Evolutionary conservation across 805 yeast species (phyloP).

Genomic region (Maudiozyma serrabonitensis): DNA sequence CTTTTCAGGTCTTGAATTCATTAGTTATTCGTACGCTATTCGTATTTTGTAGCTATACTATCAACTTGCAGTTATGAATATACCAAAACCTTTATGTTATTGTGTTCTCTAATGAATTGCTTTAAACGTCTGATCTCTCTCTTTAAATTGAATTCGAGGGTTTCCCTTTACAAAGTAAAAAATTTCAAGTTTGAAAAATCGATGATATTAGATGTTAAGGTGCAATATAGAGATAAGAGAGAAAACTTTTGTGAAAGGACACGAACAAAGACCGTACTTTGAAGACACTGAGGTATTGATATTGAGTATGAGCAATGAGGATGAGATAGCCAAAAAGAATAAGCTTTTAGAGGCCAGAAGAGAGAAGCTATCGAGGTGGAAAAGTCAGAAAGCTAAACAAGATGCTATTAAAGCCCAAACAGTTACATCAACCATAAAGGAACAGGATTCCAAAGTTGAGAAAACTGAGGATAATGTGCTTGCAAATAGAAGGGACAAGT

Average conservation of each 20-base stretch:
- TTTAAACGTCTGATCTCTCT: too few species aligned
- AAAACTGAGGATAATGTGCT: slow-evolving; percentile 2
- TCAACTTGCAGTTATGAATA: too few species aligned
- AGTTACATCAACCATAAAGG: neutral
- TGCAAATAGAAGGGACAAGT: slow-evolving; percentile 30
- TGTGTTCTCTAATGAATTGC: too few species aligned
- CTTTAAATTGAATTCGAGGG: neutral
- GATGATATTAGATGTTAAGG: too few species aligned
- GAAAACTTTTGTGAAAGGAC: too few species aligned
- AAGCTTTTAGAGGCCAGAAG: slow-evolving; percentile 34
- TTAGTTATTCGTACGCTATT: neutral
- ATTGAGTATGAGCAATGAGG: neutral
- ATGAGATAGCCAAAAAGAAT: slow-evolving; percentile 21
- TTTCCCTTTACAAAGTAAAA: neutral
- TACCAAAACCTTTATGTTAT: too few species aligned
- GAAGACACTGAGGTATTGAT: too few species aligned
- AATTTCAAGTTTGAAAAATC: too few species aligned
- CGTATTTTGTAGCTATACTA: too few species aligned
- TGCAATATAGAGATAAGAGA: too few species aligned
- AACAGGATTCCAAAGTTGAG: neutral
- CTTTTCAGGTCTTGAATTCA: slow-evolving; percentile 22
- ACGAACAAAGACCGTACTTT: too few species aligned
- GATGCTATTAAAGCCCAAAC: slow-evolving; percentile 15
- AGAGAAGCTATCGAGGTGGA: slow-evolving; percentile 53
- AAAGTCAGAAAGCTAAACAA: slow-evolving; percentile 39